phyloP scores from a whole-genome alignment of 805 yeast species.

The Wickerhamiella shivajii region DNA sequence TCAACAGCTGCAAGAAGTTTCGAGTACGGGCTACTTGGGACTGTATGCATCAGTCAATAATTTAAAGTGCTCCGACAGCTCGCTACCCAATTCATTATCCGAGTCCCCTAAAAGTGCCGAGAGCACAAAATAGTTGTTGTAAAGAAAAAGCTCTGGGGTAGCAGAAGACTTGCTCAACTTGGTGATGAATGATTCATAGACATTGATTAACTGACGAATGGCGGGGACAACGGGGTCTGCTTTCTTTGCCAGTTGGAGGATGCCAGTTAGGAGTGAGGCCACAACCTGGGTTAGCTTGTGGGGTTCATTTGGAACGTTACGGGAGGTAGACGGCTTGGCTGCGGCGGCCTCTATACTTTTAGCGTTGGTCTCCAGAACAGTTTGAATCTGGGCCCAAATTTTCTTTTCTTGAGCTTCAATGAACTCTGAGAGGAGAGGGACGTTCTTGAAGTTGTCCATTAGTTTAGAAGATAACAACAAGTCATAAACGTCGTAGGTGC shows the following conservation, averaged over 20 bases:
- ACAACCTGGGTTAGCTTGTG: conserved; percentile 65
- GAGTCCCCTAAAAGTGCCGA: conserved; percentile 39
- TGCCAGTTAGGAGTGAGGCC: conserved; percentile 54
- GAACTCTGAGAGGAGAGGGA: conserved; percentile 60
- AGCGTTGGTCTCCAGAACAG: conserved; percentile 62
- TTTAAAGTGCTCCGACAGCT: conserved; percentile 32
- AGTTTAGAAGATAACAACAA: conserved; percentile 60
- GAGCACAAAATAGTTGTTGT: conserved; percentile 53
- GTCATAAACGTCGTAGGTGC: conserved; percentile 58
- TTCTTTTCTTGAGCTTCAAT: conserved; percentile 47
- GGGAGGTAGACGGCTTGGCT: conserved; percentile 22
- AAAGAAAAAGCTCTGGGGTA: conserved; percentile 53
- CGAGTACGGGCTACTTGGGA: too few relatives aligned
- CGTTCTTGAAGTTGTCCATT: conserved; percentile 21
- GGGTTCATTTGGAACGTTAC: conserved; percentile 25
- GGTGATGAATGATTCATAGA: conserved; percentile 65
- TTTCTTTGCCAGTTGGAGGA: conserved; percentile 38
- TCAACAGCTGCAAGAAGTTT: too few relatives aligned
- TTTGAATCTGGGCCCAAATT: conserved; percentile 80
- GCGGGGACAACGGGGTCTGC: conserved; percentile 63
- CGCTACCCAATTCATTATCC: conserved; percentile 30
- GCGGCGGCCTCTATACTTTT: conserved; percentile 46
- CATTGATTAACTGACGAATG: conserved; percentile 54
- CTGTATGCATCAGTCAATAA: conserved; percentile 32
- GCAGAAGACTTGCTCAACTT: conserved; percentile 38